Evolutionary conservation across 202 grass and related monocot genomes (phyloP), one percentile per base, ranked within the genome.

Genomic region (Schoenoplectus triqueter): DNA sequence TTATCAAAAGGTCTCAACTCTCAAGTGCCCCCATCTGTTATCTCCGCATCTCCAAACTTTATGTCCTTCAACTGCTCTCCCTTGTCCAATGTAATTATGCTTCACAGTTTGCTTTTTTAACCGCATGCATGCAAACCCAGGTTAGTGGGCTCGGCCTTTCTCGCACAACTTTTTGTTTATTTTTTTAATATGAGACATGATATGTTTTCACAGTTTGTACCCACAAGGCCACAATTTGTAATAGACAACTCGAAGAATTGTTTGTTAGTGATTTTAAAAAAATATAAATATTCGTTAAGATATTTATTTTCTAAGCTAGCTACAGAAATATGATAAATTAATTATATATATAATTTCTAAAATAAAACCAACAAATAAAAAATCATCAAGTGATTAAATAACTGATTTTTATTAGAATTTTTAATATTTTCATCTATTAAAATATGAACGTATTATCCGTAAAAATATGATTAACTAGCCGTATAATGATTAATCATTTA

Each of bases 111-210:
- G 39, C 69, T 85, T 81, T 86, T 86, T 86, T 80, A 86, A 86
- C 85, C 63, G 76, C 85, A 81, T 86, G 85, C 85, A 86, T 81
- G 77, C 52, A 80, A 81, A 8, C 47, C 14, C 77, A 57, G 50
- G 48, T 70, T 68, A 81, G 85, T 80, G 85, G 64, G 75, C 64
- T 69, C 75, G 69, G 6, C 19, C 71, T 85, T 77, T 77, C 46
- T 64, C 55, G 69, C 73, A 51, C 2, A 67, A 75, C 60, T 50
- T 22, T 75, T 85, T 41, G 20, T 60, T 45, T 78, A 59, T 80
- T 82, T 39, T 20, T 31, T 22, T 6, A 46, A 69, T 7, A 80
- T 60, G 21, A n/a, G 10, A 66, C 31, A 31, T 31, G 64, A 3
- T 48, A 39, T 52, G 11, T 9, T 39, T 69, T 41, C 64, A 31